Evolutionary conservation across 2,329 filamentous ascomycete genomes (phyloP).

Genomic region (Boeremia exigua): DNA sequence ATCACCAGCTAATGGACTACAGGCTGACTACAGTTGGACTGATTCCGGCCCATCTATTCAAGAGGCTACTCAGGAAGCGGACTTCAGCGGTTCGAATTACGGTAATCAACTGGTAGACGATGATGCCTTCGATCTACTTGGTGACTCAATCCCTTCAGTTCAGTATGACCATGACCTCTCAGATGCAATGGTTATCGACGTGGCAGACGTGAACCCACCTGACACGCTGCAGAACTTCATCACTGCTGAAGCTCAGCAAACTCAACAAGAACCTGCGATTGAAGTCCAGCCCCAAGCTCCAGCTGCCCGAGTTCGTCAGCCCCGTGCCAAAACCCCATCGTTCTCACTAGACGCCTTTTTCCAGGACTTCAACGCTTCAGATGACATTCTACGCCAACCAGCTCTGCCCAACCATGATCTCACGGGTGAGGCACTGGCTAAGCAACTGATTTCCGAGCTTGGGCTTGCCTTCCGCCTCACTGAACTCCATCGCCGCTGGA

Average conservation of each 20-base stretch:
- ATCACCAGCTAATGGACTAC: too few species aligned
- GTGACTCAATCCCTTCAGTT: neutral
- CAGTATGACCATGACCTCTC: neutral
- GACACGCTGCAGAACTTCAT: neutral
- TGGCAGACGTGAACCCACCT: neutral
- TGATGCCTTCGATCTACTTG: neutral
- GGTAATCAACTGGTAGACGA: neutral
- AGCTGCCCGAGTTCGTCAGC: neutral
- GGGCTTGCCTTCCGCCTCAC: neutral
- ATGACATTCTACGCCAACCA: constrained; percentile 2
- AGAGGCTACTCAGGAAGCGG: neutral
- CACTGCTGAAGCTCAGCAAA: neutral
- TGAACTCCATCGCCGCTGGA: neutral
- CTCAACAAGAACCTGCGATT: neutral
- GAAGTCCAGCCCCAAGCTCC: neutral
- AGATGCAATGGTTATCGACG: neutral
- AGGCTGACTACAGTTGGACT: neutral
- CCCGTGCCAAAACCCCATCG: neutral
- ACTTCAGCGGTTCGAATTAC: neutral
- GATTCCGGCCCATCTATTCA: neutral
- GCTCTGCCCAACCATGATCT: neutral
- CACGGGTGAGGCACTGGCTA: neutral
- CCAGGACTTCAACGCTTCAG: neutral
- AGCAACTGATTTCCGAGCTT: neutral
- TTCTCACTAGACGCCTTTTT: neutral